Conservation (phyloP, 1,284 basidiomycete species). For the Grifola frondosa region DNA sequence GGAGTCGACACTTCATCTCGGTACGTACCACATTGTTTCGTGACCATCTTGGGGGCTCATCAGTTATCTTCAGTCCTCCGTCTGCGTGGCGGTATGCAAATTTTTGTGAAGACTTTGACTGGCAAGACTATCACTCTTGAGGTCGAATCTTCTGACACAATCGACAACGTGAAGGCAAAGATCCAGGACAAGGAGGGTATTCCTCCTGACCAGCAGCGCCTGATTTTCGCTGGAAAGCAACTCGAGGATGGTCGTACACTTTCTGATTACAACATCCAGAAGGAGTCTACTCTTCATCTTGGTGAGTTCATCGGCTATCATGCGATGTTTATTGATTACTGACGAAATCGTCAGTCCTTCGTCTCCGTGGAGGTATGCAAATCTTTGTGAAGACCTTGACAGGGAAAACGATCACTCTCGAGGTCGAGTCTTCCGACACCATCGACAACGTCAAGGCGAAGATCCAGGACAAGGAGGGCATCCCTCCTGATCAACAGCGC, state of each 20-base stretch:
- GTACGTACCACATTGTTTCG: conserved; percentile 14
- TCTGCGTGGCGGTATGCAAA: conserved; percentile 88
- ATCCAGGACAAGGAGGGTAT: conserved; percentile 85
- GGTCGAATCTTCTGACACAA: conserved; percentile 88
- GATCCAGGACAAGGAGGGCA: conserved; percentile 85
- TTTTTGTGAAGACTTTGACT: conserved; percentile 87
- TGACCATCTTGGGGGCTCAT: conserved; percentile 34
- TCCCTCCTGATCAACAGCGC: conserved; percentile 83
- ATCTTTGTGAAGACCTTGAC: conserved; percentile 80
- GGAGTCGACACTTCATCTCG: conserved; percentile 81
- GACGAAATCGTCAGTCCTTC: conserved; percentile 46
- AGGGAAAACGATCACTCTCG: conserved; percentile 85
- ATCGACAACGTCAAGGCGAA: conserved; percentile 88
- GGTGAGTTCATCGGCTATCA: conserved; percentile 26
- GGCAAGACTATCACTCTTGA: conserved; percentile 96
- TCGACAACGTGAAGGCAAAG: conserved; percentile 86
- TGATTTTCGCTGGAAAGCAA: conserved; percentile 85
- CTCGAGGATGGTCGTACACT: conserved; percentile 82
- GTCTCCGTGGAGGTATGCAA: conserved; percentile 72
- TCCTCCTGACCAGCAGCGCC: conserved; percentile 79
- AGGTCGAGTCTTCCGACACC: conserved; percentile 88
- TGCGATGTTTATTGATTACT: background rate
- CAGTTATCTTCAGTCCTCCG: conserved; percentile 66
- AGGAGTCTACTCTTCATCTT: conserved; percentile 71
- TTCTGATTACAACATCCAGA: conserved; percentile 79